These are phyloP conservation scores for Piper longum DNA, from an alignment of 164 flowering plant genomes.

Conservation along the genomic window DNA sequence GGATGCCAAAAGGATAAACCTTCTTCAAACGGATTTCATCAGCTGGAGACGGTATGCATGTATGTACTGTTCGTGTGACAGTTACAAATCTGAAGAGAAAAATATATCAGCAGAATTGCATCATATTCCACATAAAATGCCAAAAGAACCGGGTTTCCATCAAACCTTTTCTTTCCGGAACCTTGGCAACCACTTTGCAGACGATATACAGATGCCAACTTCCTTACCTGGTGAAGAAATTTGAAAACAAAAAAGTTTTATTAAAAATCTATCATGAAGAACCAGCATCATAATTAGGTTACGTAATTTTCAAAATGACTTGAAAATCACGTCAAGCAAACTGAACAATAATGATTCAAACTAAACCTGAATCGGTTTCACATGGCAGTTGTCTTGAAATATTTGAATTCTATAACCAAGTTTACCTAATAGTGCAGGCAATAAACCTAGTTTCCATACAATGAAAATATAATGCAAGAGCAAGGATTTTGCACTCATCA, in stretches of 20 bases:
- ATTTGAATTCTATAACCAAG: too few species aligned
- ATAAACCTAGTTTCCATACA: too few species aligned
- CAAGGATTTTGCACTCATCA: too few species aligned
- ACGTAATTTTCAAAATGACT: too few species aligned
- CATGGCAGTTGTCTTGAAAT: too few species aligned
- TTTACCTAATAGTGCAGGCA: too few species aligned
- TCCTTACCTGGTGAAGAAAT: slow-evolving; percentile 34
- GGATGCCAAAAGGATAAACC: slow-evolving; percentile 22
- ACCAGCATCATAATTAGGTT: background rate
- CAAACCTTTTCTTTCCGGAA: slow-evolving; percentile 73
- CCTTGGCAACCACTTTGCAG: slow-evolving; percentile 56
- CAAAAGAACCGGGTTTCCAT: background rate
- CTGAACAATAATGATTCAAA: too few species aligned
- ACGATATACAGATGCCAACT: slow-evolving; percentile 67
- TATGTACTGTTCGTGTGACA: slow-evolving; percentile 52
- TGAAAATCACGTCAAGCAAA: too few species aligned
- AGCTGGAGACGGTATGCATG: slow-evolving; percentile 66
- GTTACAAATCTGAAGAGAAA: slow-evolving; percentile 54
- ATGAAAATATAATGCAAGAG: too few species aligned
- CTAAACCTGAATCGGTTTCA: too few species aligned
- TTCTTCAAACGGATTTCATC: slow-evolving; percentile 63
- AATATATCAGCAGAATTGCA: background rate
- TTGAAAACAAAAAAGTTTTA: background rate
- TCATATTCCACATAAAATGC: background rate
- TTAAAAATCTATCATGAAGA: background rate